Conservation (phyloP, 441 rosid species). For the Rhodomyrtus psidioides region DNA sequence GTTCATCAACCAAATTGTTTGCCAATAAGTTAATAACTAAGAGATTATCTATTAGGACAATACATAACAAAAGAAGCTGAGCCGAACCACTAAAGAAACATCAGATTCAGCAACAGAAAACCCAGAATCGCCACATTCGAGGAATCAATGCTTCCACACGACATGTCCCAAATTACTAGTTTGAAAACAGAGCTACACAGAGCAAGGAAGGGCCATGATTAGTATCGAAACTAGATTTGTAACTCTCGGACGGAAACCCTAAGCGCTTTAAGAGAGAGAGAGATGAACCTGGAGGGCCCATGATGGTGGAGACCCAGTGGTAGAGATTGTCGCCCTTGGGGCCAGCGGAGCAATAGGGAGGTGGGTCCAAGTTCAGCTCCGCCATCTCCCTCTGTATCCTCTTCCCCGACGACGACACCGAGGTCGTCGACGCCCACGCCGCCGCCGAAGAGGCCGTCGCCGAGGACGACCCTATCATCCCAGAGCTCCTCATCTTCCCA, state of each 20-base stretch:
- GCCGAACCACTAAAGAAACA: not conserved
- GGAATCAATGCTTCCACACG: not conserved
- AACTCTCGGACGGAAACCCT: not conserved
- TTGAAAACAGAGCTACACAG: not conserved
- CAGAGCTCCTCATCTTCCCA: conserved; percentile 17
- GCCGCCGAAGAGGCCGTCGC: conserved; percentile 34
- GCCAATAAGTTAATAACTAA: not conserved
- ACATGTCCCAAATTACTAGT: not conserved
- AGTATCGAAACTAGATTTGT: not conserved
- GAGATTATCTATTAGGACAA: not conserved
- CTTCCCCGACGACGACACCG: conserved; percentile 82
- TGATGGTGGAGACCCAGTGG: conserved; percentile 81
- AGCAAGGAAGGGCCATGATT: not conserved
- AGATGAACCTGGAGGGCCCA: conserved; percentile 60
- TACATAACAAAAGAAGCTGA: not conserved
- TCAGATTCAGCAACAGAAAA: not conserved
- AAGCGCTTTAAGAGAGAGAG: not conserved
- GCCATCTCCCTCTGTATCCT: conserved; percentile 85
- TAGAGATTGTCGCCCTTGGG: conserved; percentile 90
- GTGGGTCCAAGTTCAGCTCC: conserved; percentile 71
- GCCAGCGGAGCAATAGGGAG: conserved; percentile 78
- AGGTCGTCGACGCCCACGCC: conserved; percentile 64
- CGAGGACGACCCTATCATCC: conserved; percentile 31
- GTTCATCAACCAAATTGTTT: not conserved
- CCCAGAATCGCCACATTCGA: not conserved